Conservation (phyloP, 1,284 basidiomycete species). For the Cerioporus squamosus region DNA sequence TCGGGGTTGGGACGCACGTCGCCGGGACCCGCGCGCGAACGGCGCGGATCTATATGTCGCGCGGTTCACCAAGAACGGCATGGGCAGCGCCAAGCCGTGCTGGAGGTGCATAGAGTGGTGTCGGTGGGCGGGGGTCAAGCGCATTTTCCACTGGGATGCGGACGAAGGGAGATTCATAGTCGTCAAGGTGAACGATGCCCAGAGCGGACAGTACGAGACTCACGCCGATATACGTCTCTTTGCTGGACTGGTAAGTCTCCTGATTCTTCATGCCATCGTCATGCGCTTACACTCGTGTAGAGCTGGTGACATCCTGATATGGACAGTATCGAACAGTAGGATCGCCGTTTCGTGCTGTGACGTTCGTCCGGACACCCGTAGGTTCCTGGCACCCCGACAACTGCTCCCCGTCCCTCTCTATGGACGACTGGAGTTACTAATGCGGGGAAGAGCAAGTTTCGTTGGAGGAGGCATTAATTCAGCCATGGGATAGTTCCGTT, state of each 20-base stretch:
- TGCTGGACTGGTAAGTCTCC: conserved; percentile 42
- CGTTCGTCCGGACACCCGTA: background rate
- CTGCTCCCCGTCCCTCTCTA: conserved; percentile 28
- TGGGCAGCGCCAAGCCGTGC: conserved; percentile 54
- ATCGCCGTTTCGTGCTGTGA: too few relatives aligned
- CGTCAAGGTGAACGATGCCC: conserved; percentile 53
- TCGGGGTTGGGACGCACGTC: conserved; percentile 40
- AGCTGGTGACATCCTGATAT: conserved; percentile 22
- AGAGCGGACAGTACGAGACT: conserved; percentile 50
- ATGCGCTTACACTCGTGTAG: conserved; percentile 6
- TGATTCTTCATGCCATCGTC: background rate
- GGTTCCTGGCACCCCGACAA: conserved; percentile 24
- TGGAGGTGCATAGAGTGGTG: conserved; percentile 62
- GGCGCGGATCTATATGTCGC: conserved; percentile 62
- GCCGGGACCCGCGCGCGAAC: conserved; percentile 49
- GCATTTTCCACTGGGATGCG: conserved; percentile 58
- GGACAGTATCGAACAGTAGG: too few relatives aligned
- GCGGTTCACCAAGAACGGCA: conserved; percentile 51
- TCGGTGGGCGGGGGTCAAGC: conserved; percentile 60
- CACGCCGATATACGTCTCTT: conserved; percentile 50
- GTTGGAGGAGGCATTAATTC: conserved; percentile 21
- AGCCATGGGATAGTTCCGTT: conserved; percentile 17
- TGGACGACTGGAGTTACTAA: conserved; percentile 33
- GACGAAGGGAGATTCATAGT: conserved; percentile 49
- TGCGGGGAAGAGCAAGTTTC: conserved; percentile 27